Conservation (phyloP, 176 grass and related monocot genomes). For the Zoysia pacifica region DNA sequence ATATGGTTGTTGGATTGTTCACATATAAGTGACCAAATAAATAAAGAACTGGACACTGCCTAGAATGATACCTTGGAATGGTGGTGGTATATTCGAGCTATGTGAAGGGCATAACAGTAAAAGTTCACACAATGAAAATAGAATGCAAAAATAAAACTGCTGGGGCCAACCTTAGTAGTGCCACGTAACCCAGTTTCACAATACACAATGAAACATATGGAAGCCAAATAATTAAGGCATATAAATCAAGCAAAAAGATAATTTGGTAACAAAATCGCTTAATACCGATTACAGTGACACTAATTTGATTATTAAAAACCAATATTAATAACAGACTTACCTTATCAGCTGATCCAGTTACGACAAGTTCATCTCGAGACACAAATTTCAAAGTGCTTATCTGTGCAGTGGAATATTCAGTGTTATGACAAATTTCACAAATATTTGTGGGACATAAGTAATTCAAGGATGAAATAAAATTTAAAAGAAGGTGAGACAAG, state of each 20-base stretch:
- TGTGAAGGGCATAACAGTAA: not conserved
- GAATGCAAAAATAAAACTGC: not conserved
- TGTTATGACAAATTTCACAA: constrained; percentile 16
- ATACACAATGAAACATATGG: not conserved
- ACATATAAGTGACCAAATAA: not conserved
- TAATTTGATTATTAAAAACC: not conserved
- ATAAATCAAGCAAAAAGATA: not conserved
- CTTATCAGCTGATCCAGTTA: constrained; percentile 38
- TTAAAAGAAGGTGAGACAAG: constrained; percentile 26
- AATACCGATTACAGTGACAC: not conserved
- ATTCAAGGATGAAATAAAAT: constrained; percentile 16
- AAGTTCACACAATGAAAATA: not conserved
- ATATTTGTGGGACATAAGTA: not conserved
- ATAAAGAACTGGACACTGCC: not conserved
- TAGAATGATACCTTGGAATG: not conserved
- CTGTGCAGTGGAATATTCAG: not conserved
- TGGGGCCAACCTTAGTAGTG: not conserved
- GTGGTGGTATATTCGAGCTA: not conserved
- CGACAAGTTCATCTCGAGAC: not conserved
- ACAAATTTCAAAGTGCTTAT: not conserved
- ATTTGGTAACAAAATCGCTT: not conserved
- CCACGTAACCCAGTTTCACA: not conserved
- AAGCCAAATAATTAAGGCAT: not conserved
- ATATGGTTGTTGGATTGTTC: not conserved
- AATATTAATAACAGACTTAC: constrained; percentile 35